Evolutionary conservation across 805 yeast species (phyloP), one percentile per base, ranked within the genome.

Genomic region (Lipomyces yamanashiensis): DNA sequence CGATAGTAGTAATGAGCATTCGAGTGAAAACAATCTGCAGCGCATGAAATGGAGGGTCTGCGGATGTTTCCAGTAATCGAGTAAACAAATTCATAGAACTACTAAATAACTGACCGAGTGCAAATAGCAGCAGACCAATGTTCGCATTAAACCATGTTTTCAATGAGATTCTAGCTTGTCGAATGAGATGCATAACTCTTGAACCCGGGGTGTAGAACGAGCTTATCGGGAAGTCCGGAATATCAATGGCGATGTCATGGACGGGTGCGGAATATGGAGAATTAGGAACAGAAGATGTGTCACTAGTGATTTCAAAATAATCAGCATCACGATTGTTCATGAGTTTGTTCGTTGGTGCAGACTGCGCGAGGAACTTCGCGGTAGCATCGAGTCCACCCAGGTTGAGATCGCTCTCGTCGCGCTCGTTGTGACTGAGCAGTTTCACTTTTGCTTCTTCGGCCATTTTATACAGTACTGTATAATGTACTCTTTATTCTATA

Each of bases 1-100:
- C 82, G 0, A 79, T 54, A 63, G 84, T 82, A 0, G 97, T 92
- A 63, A 90, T 82, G 23, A 77, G 59, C 97, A 90, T 91, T 61
- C 98, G 81, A 2, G 84, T 86, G 67, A 90, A 82, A 45, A 92
- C 78, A 59, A 92, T 88, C 74, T 91, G 96, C 39, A 89, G 75
- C 0, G 96, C 96, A 71, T 87, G 86, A 68, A 90, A 82, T 6
- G 90, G 88, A 59, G 86, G 83, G 59, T 81, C 85, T 17, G 82
- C 78, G 68, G 87, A 89, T 0, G 88, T 84, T 64, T 87, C 89
- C 55, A 90, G 76, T n/a, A 90, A 75, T 72, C 90, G 87, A 67
- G 96, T 87, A 4, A 89, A 82, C 7, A 87, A 82, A 6, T 87
- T 82, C 96, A 90, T 90, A 34, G 87, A 73, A 1, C 92, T 85